Evolutionary conservation across 2,329 filamentous ascomycete genomes (phyloP), one percentile per base, ranked within the genome.

Genomic region (Monilinia laxa): DNA sequence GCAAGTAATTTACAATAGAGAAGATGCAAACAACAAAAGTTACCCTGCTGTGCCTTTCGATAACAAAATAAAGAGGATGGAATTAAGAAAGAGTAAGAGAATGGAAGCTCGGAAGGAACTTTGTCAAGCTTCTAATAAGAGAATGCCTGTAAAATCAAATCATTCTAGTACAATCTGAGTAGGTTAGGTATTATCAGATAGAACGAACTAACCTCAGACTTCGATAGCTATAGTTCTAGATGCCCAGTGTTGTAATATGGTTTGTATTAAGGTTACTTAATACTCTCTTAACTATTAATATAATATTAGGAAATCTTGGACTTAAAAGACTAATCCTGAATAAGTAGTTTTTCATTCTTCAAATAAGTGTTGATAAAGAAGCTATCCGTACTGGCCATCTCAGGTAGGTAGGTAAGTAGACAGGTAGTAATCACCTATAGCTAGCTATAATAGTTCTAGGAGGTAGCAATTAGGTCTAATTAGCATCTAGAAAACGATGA

Each of bases 11-110:
- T 35, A 35, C 31, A 16, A 51, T 52, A 23, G 11, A 60, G n/a
- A 60, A 49, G 31, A 23, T 51, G 23, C 31, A 62, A 52, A 53
- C 31, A 53, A 53, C 20, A 47, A 54, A 35, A 54, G 25, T 10
- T 59, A 45, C 23, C 23, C 31, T 52, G 31, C 64, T 52, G 12
- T 42, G 31, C 23, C 25, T 47, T 60, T 23, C 23, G 55, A 55
- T 56, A 64, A 47, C n/a, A 52, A 35, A 58, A 28, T 58, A n/a
- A 55, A 40, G 38, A 53, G 25, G 31, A 18, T 12, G 11, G n/a
- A 23, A 9, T 28, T 35, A 3, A 31, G 42, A 23, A n/a, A 35
- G 11, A 12, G 25, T 35, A 3, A 31, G 42, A 23, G 28, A 35
- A 14, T 47, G 18, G 45, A 40, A n/a, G 9, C 25, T 59, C 16